A percentile compares a stretch with the other conserved stretches of the same genome.
These are phyloP conservation scores for Cyanidioschyzon merolae DNA, from an alignment of 23 red algal genomes.

Conservation along the genomic window DNA sequence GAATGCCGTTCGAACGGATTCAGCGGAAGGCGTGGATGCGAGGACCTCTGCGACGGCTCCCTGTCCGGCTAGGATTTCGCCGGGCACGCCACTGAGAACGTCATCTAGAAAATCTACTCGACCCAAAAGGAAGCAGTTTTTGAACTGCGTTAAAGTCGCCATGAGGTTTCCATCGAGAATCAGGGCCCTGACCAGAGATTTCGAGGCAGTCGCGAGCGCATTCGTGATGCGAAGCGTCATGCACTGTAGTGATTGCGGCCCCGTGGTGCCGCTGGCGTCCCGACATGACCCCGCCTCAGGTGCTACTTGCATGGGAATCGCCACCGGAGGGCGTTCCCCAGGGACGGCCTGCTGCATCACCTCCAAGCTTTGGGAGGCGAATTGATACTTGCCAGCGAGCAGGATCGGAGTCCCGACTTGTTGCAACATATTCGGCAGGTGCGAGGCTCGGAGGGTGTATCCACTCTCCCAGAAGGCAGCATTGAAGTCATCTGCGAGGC, in stretches of 20 bases:
- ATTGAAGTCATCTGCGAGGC: constrained; percentile 2
- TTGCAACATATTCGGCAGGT: not conserved
- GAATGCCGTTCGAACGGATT: not conserved
- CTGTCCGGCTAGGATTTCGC: not conserved
- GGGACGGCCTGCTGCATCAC: constrained; percentile 20
- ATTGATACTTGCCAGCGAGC: constrained; percentile 54
- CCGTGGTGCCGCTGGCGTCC: not conserved
- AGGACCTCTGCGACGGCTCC: not conserved
- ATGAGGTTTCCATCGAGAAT: not conserved
- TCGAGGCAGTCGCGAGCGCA: not conserved
- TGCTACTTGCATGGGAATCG: not conserved
- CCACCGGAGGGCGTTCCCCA: not conserved
- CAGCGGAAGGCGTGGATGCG: not conserved
- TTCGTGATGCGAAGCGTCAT: not conserved
- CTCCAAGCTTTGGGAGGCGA: constrained; percentile 20
- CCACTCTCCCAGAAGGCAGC: not conserved
- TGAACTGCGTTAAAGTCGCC: not conserved
- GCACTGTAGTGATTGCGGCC: not conserved
- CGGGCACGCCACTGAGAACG: not conserved
- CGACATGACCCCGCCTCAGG: not conserved
- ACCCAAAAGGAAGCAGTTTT: not conserved
- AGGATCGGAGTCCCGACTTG: constrained; percentile 3
- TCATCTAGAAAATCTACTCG: not conserved
- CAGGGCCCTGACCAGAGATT: not conserved
- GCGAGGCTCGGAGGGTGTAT: not conserved